A percentile compares a stretch with the other conserved stretches of the same genome.
These are phyloP conservation scores for Neodidymelliopsis sp. DNA, from an alignment of 2,329 filamentous ascomycete species.

Conservation along the genomic window DNA sequence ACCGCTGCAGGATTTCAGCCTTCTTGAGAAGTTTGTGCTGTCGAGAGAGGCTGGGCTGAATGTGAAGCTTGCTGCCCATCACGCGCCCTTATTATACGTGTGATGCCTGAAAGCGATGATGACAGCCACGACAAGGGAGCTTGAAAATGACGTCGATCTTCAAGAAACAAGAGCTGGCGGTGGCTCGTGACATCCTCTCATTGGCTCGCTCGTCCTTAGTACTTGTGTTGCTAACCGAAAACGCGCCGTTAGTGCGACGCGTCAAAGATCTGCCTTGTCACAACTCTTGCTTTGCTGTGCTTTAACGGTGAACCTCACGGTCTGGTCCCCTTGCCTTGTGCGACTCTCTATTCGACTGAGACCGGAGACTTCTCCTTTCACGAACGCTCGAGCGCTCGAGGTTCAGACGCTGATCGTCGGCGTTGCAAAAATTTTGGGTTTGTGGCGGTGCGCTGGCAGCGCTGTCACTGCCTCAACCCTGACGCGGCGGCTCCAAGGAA, in stretches of 20 bases:
- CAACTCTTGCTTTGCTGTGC: slow-evolving; percentile 3
- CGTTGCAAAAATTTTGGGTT: background rate
- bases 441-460: slow-evolving; percentile 29
- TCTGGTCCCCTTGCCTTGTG: slow-evolving; percentile 6
- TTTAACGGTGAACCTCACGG: slow-evolving; percentile 1
- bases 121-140: slow-evolving; percentile 24
- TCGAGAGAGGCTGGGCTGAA: slow-evolving; percentile 4
- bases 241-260: slow-evolving; percentile 1
- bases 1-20: no score
- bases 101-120: slow-evolving; percentile 24
- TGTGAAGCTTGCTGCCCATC: slow-evolving; percentile 4
- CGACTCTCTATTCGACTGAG: background rate
- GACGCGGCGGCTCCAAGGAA: slow-evolving; percentile 24
- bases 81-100: slow-evolving; percentile 28
- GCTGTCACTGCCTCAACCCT: slow-evolving; percentile 16
- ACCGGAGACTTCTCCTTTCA: background rate
- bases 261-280: slow-evolving; percentile 3
- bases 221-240: slow-evolving; percentile 5
- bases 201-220: slow-evolving; percentile 25
- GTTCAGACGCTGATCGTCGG: background rate
- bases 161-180: slow-evolving; percentile 11
- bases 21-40: background rate
- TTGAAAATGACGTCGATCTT: slow-evolving; percentile 6
- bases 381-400: background rate
- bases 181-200: slow-evolving; percentile 27